Base-by-base conservation (phyloP, 2,329 filamentous ascomycete genomes). In the Paraphoma chrysanthemicola region DNA sequence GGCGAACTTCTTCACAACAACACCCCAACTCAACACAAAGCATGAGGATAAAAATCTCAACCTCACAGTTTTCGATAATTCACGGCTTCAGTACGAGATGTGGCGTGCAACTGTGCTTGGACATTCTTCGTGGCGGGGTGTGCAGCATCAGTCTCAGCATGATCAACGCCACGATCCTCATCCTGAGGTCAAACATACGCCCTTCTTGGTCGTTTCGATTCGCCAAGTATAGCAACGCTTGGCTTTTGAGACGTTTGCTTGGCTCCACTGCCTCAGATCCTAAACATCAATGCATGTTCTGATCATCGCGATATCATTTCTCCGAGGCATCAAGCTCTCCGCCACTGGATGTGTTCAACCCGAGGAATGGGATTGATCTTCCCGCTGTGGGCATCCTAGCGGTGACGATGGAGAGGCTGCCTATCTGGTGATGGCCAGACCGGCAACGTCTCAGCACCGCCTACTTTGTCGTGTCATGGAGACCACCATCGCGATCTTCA, bases 261-360 rank as follows among this genome's bases (percentile, higher is more conserved):
- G 45, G 48, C 45, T 39, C 52, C 52, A 28, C 56, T 49, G 62
- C 58, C 44, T 62, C 64, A 69, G 51, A 70, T 72, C 50, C 61
- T 58, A 74, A 72, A 74, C 70, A 56, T 64, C 62, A 67, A 74
- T 73, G 70, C 66, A 43, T 39, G 17, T 53, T 51, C 54, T 28
- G 16, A 36, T 41, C 44, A 61, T 39, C 57, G 63, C 66, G 52
- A 60, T 54, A 57, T 62, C 42, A 51, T 62, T 69, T 53, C 58
- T 66, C 65, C 66, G 60, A 44, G 31, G 23, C 39, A 47, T 49
- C 50, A 47, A 10, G 33, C 33, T 36, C 52, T 44, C 49, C 42
- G 43, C 47, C 41, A 39, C 11, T 50, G 60, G 57, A 52, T 44
- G 44, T 44, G 47, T 55, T 56, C 48, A 36, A 44, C 36, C 51